These are phyloP conservation scores for Stagonosporopsis cucurbitacearum DNA, from an alignment of 2,329 filamentous ascomycete species.

Conservation along the genomic window DNA sequence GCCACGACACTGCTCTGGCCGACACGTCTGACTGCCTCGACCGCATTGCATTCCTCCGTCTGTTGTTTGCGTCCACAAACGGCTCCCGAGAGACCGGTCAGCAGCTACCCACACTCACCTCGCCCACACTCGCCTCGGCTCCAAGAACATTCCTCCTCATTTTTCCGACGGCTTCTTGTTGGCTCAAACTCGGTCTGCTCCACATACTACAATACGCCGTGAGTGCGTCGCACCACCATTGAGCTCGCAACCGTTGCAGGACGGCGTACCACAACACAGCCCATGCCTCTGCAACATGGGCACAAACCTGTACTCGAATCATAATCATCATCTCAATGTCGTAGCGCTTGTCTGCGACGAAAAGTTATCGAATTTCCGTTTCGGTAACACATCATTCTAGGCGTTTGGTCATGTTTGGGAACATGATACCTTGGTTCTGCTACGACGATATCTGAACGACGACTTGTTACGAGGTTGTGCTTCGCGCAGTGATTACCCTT, in stretches of 20 bases:
- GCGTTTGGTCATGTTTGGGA: conserved; percentile 38
- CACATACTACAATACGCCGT: not conserved
- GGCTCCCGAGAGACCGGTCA: conserved; percentile 1
- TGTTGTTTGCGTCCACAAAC: conserved; percentile 17
- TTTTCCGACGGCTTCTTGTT: conserved; percentile 5
- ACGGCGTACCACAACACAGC: conserved; percentile 8
- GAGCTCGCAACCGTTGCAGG: conserved; percentile 1
- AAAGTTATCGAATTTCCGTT: conserved; percentile 35
- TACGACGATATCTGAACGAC: conserved; percentile 19
- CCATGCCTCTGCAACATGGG: conserved; percentile 8
- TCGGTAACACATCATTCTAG: conserved; percentile 30
- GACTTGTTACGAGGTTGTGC: conserved; percentile 7
- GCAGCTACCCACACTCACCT: conserved; percentile 3
- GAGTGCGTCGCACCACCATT: conserved; percentile 1
- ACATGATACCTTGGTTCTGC: conserved; percentile 40
- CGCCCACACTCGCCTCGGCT: conserved; percentile 6
- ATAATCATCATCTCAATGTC: not conserved
- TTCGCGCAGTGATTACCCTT: conserved; percentile 9
- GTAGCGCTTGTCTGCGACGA: conserved; percentile 16
- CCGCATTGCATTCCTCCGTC: conserved; percentile 13
- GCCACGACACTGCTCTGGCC: conserved; percentile 21
- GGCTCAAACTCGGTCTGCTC: not conserved
- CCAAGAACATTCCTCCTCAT: conserved; percentile 12
- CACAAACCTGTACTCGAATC: not conserved
- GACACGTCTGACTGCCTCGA: conserved; percentile 13